Evolutionary conservation across 2,329 filamentous ascomycete species (phyloP).

Genomic region (Epichloe amarillans): DNA sequence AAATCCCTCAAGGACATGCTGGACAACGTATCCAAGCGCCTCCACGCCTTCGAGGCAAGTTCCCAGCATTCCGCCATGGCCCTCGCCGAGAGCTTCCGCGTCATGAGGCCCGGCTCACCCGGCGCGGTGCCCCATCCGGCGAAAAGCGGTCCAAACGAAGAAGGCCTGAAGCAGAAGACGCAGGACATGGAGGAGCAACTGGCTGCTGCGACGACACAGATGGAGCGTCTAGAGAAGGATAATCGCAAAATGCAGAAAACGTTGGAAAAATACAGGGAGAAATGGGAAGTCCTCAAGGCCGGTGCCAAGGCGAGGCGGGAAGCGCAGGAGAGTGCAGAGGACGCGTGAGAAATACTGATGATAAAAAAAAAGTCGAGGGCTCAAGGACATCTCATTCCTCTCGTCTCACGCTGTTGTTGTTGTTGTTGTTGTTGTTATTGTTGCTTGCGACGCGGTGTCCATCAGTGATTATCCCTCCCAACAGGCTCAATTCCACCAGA

Average conservation of each 20-base stretch:
- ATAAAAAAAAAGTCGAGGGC: too few species aligned
- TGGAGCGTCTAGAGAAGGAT: slow-evolving; percentile 52
- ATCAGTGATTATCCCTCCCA: too few species aligned
- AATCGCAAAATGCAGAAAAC: slow-evolving; percentile 42
- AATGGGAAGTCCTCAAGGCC: slow-evolving; percentile 48
- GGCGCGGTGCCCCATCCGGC: slow-evolving; percentile 13
- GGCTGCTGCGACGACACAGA: slow-evolving; percentile 40
- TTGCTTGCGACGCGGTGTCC: too few species aligned
- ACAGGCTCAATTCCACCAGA: slow-evolving; percentile 67
- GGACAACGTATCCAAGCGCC: slow-evolving; percentile 71
- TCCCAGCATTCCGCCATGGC: slow-evolving; percentile 79
- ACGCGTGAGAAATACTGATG: slow-evolving; percentile 10
- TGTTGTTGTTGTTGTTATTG: too few species aligned
- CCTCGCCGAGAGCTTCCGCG: slow-evolving; percentile 68
- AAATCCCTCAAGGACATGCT: slow-evolving; percentile 71
- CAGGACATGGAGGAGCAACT: slow-evolving; percentile 58
- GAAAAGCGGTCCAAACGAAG: slow-evolving; percentile 14
- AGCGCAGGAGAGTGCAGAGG: slow-evolving; percentile 22
- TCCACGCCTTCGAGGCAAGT: slow-evolving; percentile 89
- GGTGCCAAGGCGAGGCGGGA: slow-evolving; percentile 42
- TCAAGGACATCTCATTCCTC: too few species aligned
- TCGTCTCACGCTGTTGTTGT: too few species aligned
- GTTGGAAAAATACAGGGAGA: slow-evolving; percentile 43
- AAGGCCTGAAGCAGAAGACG: slow-evolving; percentile 33
- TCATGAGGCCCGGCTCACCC: slow-evolving; percentile 45